Base-by-base conservation (phyloP, 345 rosid species). In the Eucalyptus fibrosa region DNA sequence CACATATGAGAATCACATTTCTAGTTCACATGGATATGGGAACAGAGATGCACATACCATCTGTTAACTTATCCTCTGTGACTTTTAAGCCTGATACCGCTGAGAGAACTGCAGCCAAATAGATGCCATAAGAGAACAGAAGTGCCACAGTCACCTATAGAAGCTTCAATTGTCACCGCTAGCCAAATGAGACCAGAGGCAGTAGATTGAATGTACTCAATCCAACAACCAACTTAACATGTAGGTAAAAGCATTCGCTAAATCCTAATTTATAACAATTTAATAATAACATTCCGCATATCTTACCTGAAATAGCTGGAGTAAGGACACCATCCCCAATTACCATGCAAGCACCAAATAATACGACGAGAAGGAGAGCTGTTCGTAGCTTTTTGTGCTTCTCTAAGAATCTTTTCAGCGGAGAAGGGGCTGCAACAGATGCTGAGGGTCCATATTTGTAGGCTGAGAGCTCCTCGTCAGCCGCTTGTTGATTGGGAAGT, bases 401-500 rank as follows among this genome's bases (percentile, higher is more conserved):
- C 90, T 96, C 98, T 91, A 97, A 59, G 91, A 94, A 94, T 92
- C 94, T 94, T 93, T 92, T 95, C 67, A 97, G 90, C 8, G 94
- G 92, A 90, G 98, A 93, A 65, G 96, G 88, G 89, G 90, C 28
- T 19, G 50, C 89, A 92, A 88, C 47, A 51, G 92, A 93, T 7
- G 91, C 51, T 50, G 95, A 92, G 45, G 95, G 96, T 49, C 93
- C 96, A 92, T 91, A 96, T 88, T 93, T 97, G 92, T 97, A 97
- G 88, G 99, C 50, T 40, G 97, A 95, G 77, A 97, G 98, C 94
- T 97, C 99, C 92, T 96, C 99, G 86, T 97, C 99, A 91, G 98
- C 99, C 65, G 98, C 97, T 94, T 97, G 99, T 92, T 96, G 99
- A 94, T 97, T 97, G 51, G 97, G 97, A 92, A 97, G 99, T 88